These are phyloP conservation scores for Pistacia atlantica DNA, from an alignment of 345 rosid species.

Conservation along the genomic window DNA sequence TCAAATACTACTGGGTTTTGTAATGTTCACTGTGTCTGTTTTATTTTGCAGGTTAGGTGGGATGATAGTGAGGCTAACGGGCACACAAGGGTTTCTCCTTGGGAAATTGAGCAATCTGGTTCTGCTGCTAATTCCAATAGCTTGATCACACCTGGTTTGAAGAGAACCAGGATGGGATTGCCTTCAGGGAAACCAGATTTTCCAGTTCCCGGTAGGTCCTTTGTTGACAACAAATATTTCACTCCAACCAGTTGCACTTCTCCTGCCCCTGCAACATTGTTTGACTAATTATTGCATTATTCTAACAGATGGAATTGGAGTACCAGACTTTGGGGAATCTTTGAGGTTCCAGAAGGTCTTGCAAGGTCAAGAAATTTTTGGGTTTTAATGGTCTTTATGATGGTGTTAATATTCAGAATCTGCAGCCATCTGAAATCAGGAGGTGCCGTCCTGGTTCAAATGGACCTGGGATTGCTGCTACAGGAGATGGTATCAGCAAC, in stretches of 20 bases:
- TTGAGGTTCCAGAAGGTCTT: slow-evolving; percentile 97
- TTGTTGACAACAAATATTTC: neutral
- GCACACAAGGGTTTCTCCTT: slow-evolving; percentile 85
- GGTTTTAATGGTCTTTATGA: slow-evolving; percentile 61
- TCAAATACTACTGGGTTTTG: neutral
- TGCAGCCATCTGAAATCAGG: slow-evolving; percentile 38
- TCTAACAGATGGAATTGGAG: slow-evolving; percentile 67
- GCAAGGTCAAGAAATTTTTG: slow-evolving; percentile 99
- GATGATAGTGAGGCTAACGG: slow-evolving; percentile 65
- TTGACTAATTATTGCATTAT: slow-evolving; percentile 4
- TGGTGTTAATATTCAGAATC: slow-evolving; percentile 44
- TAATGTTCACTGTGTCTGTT: neutral
- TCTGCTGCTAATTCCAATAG: slow-evolving; percentile 52
- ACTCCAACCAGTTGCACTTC: neutral
- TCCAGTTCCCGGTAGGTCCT: slow-evolving; percentile 64
- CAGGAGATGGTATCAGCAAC: slow-evolving; percentile 33
- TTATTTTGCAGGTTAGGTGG: slow-evolving; percentile 76
- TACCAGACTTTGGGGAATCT: slow-evolving; percentile 90
- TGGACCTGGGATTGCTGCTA: slow-evolving; percentile 34
- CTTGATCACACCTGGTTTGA: slow-evolving; percentile 61
- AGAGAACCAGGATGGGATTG: slow-evolving; percentile 82
- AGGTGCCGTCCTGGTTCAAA: slow-evolving; percentile 41
- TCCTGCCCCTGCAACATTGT: neutral
- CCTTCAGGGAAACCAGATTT: slow-evolving; percentile 67
- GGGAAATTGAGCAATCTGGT: slow-evolving; percentile 89